phyloP scores from a whole-genome alignment of 768 basidiomycete species.

The Epithele typhae region DNA sequence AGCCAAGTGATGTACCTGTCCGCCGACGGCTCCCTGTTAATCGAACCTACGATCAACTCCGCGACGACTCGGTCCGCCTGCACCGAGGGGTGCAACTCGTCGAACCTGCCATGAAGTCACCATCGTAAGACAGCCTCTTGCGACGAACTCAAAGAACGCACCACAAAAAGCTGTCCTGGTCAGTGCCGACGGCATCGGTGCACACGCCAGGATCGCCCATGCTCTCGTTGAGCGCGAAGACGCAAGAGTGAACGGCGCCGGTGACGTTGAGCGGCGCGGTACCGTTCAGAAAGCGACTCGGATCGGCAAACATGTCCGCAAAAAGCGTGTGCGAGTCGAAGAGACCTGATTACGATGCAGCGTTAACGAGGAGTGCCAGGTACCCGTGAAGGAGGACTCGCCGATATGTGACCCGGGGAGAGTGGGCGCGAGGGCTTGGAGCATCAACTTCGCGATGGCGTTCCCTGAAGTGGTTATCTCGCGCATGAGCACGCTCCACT shows the following conservation, averaged over 20 bases:
- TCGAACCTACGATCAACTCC: conserved; percentile 43
- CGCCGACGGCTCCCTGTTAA: conserved; percentile 37
- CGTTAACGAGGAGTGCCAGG: not conserved
- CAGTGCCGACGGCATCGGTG: conserved; percentile 37
- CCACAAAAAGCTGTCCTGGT: conserved; percentile 59
- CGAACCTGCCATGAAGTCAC: conserved; percentile 29
- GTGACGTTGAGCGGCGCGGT: conserved; percentile 59
- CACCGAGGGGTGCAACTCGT: conserved; percentile 59
- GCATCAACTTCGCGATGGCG: conserved; percentile 22
- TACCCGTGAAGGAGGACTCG: conserved; percentile 15
- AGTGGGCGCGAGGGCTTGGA: conserved; percentile 20
- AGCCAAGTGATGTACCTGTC: conserved; percentile 50
- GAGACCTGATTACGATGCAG: conserved; percentile 33
- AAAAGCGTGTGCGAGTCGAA: conserved; percentile 63
- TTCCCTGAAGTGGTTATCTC: conserved; percentile 28
- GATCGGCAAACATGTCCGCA: conserved; percentile 52
- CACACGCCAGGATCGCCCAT: conserved; percentile 26
- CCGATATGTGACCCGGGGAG: conserved; percentile 51
- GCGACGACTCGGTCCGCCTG: conserved; percentile 54
- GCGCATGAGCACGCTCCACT: conserved; percentile 30
- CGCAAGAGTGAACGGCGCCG: conserved; percentile 45
- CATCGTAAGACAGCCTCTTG: not conserved
- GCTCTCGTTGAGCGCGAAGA: conserved; percentile 34
- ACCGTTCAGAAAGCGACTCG: conserved; percentile 54
- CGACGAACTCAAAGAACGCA: not conserved